These are phyloP conservation scores for Geotrichum phurueaensis DNA, from an alignment of 1,139 yeast genomes.

Conservation along the genomic window DNA sequence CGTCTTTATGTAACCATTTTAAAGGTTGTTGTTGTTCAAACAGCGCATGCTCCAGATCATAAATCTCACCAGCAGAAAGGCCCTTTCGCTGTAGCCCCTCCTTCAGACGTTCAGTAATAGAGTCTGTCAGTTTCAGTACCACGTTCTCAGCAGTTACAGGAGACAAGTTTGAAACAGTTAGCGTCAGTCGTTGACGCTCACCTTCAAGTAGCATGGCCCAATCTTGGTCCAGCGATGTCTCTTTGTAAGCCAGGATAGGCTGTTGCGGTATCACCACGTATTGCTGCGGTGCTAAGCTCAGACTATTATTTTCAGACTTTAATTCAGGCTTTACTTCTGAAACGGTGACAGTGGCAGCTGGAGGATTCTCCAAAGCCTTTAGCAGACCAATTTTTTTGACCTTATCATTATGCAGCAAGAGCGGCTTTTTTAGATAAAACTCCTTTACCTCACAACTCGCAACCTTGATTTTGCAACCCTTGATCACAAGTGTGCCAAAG, in stretches of 20 bases:
- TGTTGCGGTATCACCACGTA: slow-evolving; percentile 17
- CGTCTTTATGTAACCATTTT: not conserved
- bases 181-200: slow-evolving; percentile 47
- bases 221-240: slow-evolving; percentile 53
- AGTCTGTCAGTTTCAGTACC: slow-evolving; percentile 49
- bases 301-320: not conserved
- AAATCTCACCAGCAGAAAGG: not conserved
- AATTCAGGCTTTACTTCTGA: not conserved
- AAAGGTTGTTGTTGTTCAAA: not conserved
- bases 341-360: not conserved
- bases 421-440: slow-evolving; percentile 31
- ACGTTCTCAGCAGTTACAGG: slow-evolving; percentile 39
- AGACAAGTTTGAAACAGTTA: slow-evolving; percentile 48
- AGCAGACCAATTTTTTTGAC: not conserved
- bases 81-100: not conserved
- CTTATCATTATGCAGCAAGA: not conserved
- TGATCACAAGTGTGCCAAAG: slow-evolving; percentile 40
- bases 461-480: slow-evolving; percentile 43
- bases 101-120: not conserved
- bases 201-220: slow-evolving; percentile 81
- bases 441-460: slow-evolving; percentile 40
- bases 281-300: slow-evolving; percentile 16
- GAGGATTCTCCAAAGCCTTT: not conserved
- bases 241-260: slow-evolving; percentile 33
- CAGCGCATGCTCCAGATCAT: not conserved